phyloP scores from a whole-genome alignment of 139 green algal genomes.

The Chlamydomonas sp. region DNA sequence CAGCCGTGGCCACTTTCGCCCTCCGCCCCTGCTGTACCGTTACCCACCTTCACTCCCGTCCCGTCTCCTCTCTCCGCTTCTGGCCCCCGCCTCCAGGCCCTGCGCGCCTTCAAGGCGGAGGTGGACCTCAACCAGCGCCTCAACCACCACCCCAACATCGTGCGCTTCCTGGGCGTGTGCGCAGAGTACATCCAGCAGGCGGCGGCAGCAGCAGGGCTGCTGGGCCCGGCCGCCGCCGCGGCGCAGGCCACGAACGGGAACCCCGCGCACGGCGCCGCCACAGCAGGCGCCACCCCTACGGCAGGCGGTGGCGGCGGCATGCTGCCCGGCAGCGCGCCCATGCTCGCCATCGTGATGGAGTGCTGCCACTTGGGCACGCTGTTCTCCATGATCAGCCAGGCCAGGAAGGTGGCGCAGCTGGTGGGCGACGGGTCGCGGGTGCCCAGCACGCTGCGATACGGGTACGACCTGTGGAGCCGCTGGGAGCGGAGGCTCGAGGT shows the following conservation, averaged over 20 bases:
- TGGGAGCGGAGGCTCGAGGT: constrained; percentile 33
- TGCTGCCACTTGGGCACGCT: constrained; percentile 57
- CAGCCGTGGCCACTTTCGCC: not conserved
- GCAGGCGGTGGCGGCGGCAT: not conserved
- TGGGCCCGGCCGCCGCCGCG: not conserved
- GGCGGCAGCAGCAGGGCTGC: constrained; percentile 10
- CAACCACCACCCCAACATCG: constrained; percentile 68
- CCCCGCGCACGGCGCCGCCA: not conserved
- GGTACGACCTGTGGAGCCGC: not conserved
- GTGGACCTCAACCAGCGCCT: constrained; percentile 71
- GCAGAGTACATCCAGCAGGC: constrained; percentile 48
- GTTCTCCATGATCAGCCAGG: constrained; percentile 54
- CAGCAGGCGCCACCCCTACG: not conserved
- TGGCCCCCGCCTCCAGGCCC: not conserved
- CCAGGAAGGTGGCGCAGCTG: not conserved
- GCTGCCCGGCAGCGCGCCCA: not conserved
- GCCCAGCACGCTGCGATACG: not conserved
- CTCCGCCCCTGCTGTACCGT: not conserved
- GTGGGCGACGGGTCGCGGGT: not conserved
- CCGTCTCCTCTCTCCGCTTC: not conserved
- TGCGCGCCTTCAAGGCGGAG: constrained; percentile 56
- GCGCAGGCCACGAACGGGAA: not conserved
- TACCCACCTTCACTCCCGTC: not conserved
- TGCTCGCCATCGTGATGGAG: constrained; percentile 72
- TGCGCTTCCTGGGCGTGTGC: constrained; percentile 65